A percentile compares a stretch with the other conserved stretches of the same genome.
These are phyloP conservation scores for Pyracantha coccinea DNA, from an alignment of 331 rosid species.

Conservation along the genomic window DNA sequence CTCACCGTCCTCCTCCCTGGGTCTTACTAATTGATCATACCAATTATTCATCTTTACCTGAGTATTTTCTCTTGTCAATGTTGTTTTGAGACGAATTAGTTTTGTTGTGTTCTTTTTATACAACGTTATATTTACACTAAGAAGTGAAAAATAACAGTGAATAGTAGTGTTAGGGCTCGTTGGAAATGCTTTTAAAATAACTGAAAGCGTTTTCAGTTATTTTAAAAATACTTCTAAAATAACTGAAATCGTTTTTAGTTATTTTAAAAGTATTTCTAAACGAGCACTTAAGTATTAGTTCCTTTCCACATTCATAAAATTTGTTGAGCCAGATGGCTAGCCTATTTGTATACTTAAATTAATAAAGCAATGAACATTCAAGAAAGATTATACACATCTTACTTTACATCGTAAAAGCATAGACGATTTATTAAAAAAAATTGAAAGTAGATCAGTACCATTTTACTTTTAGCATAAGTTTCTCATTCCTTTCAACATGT, in stretches of 20 bases:
- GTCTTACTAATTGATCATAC: background rate
- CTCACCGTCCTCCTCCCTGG: slow-evolving; percentile 50
- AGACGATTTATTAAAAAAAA: background rate
- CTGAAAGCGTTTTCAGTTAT: no score
- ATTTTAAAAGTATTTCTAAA: no score
- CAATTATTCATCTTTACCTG: background rate
- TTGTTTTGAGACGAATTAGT: background rate
- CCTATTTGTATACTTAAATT: background rate
- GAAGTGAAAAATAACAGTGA: background rate
- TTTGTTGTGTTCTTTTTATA: no score
- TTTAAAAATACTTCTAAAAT: no score
- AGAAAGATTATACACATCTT: background rate
- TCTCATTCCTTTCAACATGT: background rate
- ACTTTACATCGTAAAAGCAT: background rate
- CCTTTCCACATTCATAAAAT: background rate
- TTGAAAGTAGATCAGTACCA: background rate
- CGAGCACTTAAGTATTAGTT: background rate
- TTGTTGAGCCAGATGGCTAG: background rate
- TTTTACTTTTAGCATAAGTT: background rate
- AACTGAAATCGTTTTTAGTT: no score
- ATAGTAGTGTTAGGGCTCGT: no score
- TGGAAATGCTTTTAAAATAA: no score
- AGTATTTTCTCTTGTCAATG: background rate
- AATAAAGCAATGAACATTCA: background rate
- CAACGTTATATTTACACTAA: no score